Conservation (phyloP, 2,329 filamentous ascomycete species). For the Aspergillus carbonarius region DNA sequence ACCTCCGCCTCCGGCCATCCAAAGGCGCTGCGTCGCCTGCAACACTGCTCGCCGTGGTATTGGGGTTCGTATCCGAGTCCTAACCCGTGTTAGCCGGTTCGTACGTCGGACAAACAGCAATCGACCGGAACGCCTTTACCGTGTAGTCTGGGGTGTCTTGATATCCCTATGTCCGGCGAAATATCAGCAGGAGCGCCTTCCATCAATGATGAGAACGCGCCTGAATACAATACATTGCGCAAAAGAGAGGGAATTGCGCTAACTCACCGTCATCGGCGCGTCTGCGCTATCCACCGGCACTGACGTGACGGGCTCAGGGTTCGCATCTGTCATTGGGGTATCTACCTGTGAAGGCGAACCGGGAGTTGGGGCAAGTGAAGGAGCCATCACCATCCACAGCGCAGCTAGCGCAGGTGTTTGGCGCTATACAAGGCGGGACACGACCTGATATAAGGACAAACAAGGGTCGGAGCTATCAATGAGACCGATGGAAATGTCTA, state of each 20-base stretch:
- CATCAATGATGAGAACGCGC: neutral
- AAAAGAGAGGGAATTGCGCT: neutral
- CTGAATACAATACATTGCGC: neutral
- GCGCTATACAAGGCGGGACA: neutral
- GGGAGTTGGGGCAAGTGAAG: slow-evolving; percentile 36
- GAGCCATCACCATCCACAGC: slow-evolving; percentile 41
- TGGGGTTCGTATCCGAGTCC: slow-evolving; percentile 66
- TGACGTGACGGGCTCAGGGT: slow-evolving; percentile 35
- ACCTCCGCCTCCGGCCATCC: slow-evolving; percentile 82
- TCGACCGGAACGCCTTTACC: slow-evolving; percentile 34
- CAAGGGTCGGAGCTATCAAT: neutral
- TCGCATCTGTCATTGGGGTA: slow-evolving; percentile 49
- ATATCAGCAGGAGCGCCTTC: slow-evolving; percentile 12
- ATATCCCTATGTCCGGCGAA: slow-evolving; percentile 40
- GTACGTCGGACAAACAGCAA: neutral
- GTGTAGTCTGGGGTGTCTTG: slow-evolving; percentile 65
- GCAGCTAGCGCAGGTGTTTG: slow-evolving; percentile 25
- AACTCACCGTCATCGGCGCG: slow-evolving; percentile 42
- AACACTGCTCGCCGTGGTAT: slow-evolving; percentile 77
- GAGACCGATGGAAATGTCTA: neutral
- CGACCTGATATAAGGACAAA: neutral
- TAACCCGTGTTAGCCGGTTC: slow-evolving; percentile 25
- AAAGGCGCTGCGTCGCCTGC: slow-evolving; percentile 65
- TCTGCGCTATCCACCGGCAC: slow-evolving; percentile 39
- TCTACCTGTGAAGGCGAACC: slow-evolving; percentile 46